These are phyloP conservation scores for Oldenlandia corymbosa DNA, from an alignment of 257 asterid species.

Conservation along the genomic window DNA sequence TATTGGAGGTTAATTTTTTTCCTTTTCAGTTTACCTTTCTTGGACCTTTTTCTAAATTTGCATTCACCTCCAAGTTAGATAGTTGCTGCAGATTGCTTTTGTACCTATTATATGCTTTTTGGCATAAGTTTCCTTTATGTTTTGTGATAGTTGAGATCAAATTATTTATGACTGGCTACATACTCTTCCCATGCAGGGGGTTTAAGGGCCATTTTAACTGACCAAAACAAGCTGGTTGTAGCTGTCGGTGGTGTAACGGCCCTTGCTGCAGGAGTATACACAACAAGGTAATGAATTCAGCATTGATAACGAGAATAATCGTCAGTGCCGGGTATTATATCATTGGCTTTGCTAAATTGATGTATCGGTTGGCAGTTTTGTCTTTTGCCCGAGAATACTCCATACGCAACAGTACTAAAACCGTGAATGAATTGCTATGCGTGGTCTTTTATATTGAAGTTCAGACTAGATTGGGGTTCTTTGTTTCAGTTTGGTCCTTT, in stretches of 20 bases:
- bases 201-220: constrained; percentile 72
- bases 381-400: neutral
- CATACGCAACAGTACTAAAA: neutral
- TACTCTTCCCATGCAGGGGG: constrained; percentile 58
- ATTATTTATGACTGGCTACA: neutral
- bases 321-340: neutral
- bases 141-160: neutral
- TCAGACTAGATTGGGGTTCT: neutral
- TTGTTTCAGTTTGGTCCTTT: neutral
- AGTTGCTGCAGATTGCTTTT: neutral
- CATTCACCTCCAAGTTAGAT: neutral
- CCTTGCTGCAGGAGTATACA: constrained; percentile 96
- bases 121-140: neutral
- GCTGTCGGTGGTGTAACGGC: constrained; percentile 95
- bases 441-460: neutral
- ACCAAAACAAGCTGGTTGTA: constrained; percentile 85
- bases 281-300: constrained; percentile 64
- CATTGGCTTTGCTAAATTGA: neutral
- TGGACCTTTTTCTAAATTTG: neutral
- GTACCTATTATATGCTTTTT: neutral
- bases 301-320: neutral
- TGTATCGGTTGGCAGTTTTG: neutral
- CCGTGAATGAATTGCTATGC: neutral
- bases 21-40: neutral
- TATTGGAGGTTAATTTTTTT: constrained; percentile 71